phyloP scores from a whole-genome alignment of 345 rosid genomes.

The Gossypium arboreum region DNA sequence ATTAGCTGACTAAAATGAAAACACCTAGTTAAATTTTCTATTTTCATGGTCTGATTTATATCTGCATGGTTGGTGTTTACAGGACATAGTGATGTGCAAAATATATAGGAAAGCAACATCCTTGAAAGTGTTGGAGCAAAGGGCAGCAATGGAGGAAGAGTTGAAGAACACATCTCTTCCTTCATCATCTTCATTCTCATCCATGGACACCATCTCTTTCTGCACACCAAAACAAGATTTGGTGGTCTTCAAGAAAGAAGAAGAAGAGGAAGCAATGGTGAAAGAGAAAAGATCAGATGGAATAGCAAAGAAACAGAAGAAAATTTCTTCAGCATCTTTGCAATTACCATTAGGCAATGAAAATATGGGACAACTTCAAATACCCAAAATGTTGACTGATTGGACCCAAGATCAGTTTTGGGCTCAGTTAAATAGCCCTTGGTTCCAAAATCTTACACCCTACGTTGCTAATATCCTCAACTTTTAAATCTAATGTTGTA shows the following conservation, averaged over 20 bases:
- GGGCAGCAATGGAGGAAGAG: slow-evolving; percentile 67
- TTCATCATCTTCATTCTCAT: slow-evolving; percentile 41
- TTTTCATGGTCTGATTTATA: background rate
- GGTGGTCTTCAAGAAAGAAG: slow-evolving; percentile 37
- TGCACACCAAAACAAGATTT: slow-evolving; percentile 40
- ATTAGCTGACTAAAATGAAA: no score
- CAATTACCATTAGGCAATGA: slow-evolving; percentile 42
- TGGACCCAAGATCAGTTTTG: slow-evolving; percentile 66
- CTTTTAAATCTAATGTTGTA: slow-evolving; percentile 27
- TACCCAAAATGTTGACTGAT: slow-evolving; percentile 55
- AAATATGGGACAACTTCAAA: slow-evolving; percentile 57
- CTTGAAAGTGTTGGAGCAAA: slow-evolving; percentile 75
- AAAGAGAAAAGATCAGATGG: slow-evolving; percentile 1
- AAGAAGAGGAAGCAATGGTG: slow-evolving; percentile 12
- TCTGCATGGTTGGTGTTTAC: slow-evolving; percentile 8
- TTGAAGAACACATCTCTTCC: slow-evolving; percentile 31
- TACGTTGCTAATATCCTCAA: slow-evolving; percentile 51
- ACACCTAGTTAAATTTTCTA: no score
- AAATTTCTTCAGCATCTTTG: slow-evolving; percentile 28
- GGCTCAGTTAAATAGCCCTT: slow-evolving; percentile 64
- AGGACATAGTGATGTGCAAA: slow-evolving; percentile 89
- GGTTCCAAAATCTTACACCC: slow-evolving; percentile 65
- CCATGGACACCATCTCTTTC: slow-evolving; percentile 36
- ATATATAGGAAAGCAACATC: slow-evolving; percentile 91
- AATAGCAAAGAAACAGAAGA: slow-evolving; percentile 11